Percentiles rank a stretch among this genome's conserved stretches.
Conservation (phyloP, 1,139 yeast genomes). For the Hemisphaericaspora xylofermentans region DNA sequence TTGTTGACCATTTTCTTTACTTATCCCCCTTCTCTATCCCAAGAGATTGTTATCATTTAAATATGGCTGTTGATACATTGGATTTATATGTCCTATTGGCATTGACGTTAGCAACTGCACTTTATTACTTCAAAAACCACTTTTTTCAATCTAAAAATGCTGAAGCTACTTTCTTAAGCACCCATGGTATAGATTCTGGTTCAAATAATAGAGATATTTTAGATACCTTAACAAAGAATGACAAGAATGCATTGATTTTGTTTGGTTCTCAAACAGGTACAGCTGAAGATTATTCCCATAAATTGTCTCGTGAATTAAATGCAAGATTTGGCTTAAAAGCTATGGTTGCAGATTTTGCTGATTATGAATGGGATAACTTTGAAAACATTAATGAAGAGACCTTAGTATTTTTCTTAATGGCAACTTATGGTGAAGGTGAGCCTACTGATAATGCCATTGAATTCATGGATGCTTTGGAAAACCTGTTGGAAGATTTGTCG, state of each 20-base stretch:
- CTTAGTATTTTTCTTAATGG: constrained; percentile 72
- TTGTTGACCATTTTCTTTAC: background rate
- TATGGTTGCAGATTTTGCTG: constrained; percentile 87
- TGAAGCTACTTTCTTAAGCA: constrained; percentile 31
- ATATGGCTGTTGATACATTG: constrained; percentile 59
- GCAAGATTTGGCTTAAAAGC: constrained; percentile 79
- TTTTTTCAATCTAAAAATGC: constrained; percentile 37
- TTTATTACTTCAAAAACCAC: constrained; percentile 65
- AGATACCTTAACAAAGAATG: constrained; percentile 57
- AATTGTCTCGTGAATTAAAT: constrained; percentile 84
- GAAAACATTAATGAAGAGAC: constrained; percentile 50
- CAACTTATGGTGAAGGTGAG: constrained; percentile 98
- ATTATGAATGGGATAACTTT: constrained; percentile 75
- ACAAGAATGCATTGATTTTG: constrained; percentile 77
- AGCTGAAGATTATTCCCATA: constrained; percentile 95
- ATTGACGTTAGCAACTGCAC: constrained; percentile 60
- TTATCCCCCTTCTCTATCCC: background rate
- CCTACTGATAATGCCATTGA: constrained; percentile 91
- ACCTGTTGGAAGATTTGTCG: constrained; percentile 61
- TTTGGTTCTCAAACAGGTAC: constrained; percentile 99
- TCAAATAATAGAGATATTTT: constrained; percentile 59
- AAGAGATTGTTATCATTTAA: too few species aligned
- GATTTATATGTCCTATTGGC: constrained; percentile 70
- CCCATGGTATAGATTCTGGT: constrained; percentile 38
- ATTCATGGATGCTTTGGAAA: constrained; percentile 60